Evolutionary conservation across 2,329 filamentous ascomycete species (phyloP).

Genomic region (Colletotrichum simmondsii): DNA sequence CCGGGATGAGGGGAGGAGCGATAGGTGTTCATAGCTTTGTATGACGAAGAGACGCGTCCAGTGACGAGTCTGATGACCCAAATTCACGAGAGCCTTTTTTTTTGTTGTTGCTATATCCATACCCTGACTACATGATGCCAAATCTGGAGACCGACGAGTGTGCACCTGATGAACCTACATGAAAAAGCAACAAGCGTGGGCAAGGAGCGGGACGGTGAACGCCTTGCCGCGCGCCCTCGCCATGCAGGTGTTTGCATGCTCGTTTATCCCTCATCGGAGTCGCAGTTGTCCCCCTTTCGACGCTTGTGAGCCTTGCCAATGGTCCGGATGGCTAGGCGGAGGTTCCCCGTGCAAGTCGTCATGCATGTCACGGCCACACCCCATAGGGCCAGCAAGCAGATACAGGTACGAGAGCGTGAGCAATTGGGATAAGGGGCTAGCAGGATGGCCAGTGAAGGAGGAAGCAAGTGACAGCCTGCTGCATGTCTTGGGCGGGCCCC

Average conservation of each 20-base stretch:
- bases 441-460: background rate
- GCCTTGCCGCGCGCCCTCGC: conserved; percentile 11
- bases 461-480: background rate
- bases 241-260: background rate
- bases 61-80: conserved; percentile 9
- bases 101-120: background rate
- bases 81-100: background rate
- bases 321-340: background rate
- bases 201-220: background rate
- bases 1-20: background rate
- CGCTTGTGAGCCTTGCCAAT: conserved; percentile 11
- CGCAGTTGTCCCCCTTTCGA: background rate
- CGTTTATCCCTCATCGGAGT: conserved; percentile 11
- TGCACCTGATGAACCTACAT: background rate
- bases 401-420: background rate
- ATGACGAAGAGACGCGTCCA: conserved; percentile 1
- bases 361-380: background rate
- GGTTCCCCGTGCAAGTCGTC: background rate
- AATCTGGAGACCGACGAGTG: conserved; percentile 2
- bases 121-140: background rate
- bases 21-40: conserved; percentile 3
- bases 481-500: conserved; percentile 3
- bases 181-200: background rate
- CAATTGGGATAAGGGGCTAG: background rate
- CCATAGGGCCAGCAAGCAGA: background rate